These are phyloP conservation scores for Pterula multifida DNA, from an alignment of 1,284 basidiomycete species.

Conservation along the genomic window DNA sequence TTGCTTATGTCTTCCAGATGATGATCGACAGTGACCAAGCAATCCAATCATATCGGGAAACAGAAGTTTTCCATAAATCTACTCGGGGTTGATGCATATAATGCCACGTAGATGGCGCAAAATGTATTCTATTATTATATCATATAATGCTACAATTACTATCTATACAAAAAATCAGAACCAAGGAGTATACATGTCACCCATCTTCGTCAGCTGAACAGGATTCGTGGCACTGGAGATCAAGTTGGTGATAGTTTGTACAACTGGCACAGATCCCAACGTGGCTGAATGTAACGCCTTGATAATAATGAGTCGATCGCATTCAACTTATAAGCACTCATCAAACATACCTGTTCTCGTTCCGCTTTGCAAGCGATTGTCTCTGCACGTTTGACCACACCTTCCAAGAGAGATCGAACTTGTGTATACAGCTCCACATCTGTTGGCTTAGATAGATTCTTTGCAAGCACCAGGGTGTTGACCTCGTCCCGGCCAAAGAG, in stretches of 20 bases:
- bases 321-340: background rate
- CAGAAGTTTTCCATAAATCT: slow-evolving; percentile 47
- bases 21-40: slow-evolving; percentile 62
- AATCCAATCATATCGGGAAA: slow-evolving; percentile 62
- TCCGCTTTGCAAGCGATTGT: slow-evolving; percentile 78
- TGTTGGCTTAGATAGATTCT: slow-evolving; percentile 31
- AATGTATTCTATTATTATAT: background rate
- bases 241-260: slow-evolving; percentile 78
- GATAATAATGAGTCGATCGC: background rate
- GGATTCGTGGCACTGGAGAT: slow-evolving; percentile 72
- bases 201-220: slow-evolving; percentile 68
- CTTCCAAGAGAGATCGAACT: slow-evolving; percentile 67
- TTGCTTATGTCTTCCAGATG: slow-evolving; percentile 42
- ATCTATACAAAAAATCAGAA: slow-evolving; percentile 34
- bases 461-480: slow-evolving; percentile 50
- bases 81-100: no score
- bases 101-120: no score
- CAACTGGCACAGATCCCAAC: slow-evolving; percentile 25
- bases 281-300: slow-evolving; percentile 14
- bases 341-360: slow-evolving; percentile 54
- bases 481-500: slow-evolving; percentile 93
- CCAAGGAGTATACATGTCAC: slow-evolving; percentile 76
- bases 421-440: slow-evolving; percentile 58
- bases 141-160: slow-evolving; percentile 3
- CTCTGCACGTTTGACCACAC: slow-evolving; percentile 78